Evolutionary conservation across 768 basidiomycete species (phyloP), one percentile per base, ranked within the genome.

Genomic region (Pisolithus orientalis): DNA sequence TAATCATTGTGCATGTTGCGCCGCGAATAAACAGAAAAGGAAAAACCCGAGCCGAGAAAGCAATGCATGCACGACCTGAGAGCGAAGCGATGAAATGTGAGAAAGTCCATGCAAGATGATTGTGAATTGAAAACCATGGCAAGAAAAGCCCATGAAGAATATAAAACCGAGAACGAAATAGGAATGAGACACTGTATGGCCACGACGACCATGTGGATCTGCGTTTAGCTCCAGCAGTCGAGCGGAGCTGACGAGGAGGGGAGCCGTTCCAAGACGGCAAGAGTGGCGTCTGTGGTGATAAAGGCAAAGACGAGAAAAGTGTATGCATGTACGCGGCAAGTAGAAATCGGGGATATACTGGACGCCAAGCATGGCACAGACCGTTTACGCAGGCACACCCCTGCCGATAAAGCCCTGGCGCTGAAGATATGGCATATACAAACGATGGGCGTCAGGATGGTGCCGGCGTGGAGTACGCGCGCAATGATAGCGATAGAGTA

Each of bases 401-500:
- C 34, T 34, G 34, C 34, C 34, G 34, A 34, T 14, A 34, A 11
- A 34, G 34, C 34, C 34, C 34, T 34, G 34, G 34, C 11, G 13
- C 13, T 34, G 34, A 11, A 9, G 31, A 13, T 13, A 13, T 34
- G 34, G 34, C 34, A 34, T 34, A 34, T 34, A 34, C 34, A 34
- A 34, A 11, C 11, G 13, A 5, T 34, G 13, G 34, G 34, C 34
- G 31, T 21, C 21, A 21, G 21, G 21, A 21, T 21, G 21, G 31
- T 32, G 31, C 10, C 31, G 31, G 31, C 8, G 31, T 11, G 34
- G 5, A 34, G 34, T 34, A 34, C 34, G 34, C 34, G 11, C 34
- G 34, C 34, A 34, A 21, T 13, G 13, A 34, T 5, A 11, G 11
- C 4, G 62, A 62, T 65, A 65, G 57, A 55, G 59, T 53, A 48